phyloP scores from a whole-genome alignment of 1,284 basidiomycete species.

The Apiotrichum montevideense region DNA sequence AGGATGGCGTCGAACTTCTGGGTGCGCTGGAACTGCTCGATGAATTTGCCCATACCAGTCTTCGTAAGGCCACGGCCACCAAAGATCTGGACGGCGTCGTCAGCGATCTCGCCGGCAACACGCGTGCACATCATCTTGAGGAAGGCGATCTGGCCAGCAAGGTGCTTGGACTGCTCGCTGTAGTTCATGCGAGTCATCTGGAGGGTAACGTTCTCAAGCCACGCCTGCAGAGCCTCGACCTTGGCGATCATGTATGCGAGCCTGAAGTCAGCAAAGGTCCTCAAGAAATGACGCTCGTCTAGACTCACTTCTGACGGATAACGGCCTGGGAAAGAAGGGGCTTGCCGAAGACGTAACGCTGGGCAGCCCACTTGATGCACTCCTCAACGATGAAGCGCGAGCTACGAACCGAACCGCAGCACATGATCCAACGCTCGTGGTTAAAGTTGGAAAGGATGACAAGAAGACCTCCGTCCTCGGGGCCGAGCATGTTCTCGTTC shows the following conservation, averaged over 20 bases:
- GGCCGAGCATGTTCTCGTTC: slow-evolving; percentile 74
- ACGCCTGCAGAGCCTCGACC: slow-evolving; percentile 74
- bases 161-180: slow-evolving; percentile 58
- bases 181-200: slow-evolving; percentile 78
- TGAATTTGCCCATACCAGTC: slow-evolving; percentile 58
- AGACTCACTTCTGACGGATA: slow-evolving; percentile 61
- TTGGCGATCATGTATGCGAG: slow-evolving; percentile 80
- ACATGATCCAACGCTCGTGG: slow-evolving; percentile 46
- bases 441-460: slow-evolving; percentile 58
- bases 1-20: slow-evolving; percentile 82
- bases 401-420: slow-evolving; percentile 39
- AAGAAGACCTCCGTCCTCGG: slow-evolving; percentile 72
- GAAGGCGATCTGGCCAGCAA: slow-evolving; percentile 48
- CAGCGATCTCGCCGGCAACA: slow-evolving; percentile 48
- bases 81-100: slow-evolving; percentile 51
- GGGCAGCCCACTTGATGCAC: slow-evolving; percentile 58
- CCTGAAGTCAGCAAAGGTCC: slow-evolving; percentile 15
- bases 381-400: slow-evolving; percentile 46
- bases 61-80: slow-evolving; percentile 56
- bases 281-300: slow-evolving; percentile 33
- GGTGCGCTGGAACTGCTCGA: slow-evolving; percentile 51
- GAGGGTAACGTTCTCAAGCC: slow-evolving; percentile 83
- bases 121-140: slow-evolving; percentile 57
- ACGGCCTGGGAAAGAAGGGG: slow-evolving; percentile 76
- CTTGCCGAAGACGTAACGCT: slow-evolving; percentile 77